Evolutionary conservation across 2,329 filamentous ascomycete genomes (phyloP), one percentile per base, ranked within the genome.

Genomic region (Monosporascus ibericus): DNA sequence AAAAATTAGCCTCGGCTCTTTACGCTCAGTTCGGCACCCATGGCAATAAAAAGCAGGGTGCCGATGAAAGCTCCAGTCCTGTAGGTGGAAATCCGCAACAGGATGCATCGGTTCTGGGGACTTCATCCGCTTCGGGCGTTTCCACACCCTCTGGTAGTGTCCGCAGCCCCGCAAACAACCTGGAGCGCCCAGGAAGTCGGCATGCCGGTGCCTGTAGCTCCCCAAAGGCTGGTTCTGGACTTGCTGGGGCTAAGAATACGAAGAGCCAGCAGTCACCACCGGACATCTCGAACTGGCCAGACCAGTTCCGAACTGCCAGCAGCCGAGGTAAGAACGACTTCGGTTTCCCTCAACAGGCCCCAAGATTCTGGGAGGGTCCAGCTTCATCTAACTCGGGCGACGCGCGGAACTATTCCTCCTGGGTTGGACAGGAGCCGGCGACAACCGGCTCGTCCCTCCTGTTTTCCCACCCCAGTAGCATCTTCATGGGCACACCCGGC

Each of bases 381-480:
- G 47, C 44, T 25, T 17, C 18, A 36, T 11, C 9, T 42, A 15
- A 22, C 50, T 44, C 47, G 54, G 8, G 53, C 44, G 14, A 37
- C 50, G 17, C 52, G 47, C 57, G 63, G 46, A 55, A 60, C 25
- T 48, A 50, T 49, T 58, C 58, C n/a, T 52, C 61, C 48, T 61
- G 57, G 55, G 37, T 50, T 9, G 37, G 48, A 47, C 52, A 59
- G 37, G 54, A 54, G 25, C 48, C 47, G 48, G 47, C 54, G 40
- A 55, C 51, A 42, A 53, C 44, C 55, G 56, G 54, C 52, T 71
- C 72, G 1, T 61, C 63, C 5, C 55, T 63, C 15, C 61, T 57
- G 6, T 81, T 81, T 56, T 76, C 78, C 15, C 69, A 79, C 51
- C 66, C 70, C 1, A 81, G 77, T 61, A 80, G 76, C 56, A 58